These are phyloP conservation scores for Lactarius akahatsu DNA, from an alignment of 768 basidiomycete genomes.

Conservation along the genomic window DNA sequence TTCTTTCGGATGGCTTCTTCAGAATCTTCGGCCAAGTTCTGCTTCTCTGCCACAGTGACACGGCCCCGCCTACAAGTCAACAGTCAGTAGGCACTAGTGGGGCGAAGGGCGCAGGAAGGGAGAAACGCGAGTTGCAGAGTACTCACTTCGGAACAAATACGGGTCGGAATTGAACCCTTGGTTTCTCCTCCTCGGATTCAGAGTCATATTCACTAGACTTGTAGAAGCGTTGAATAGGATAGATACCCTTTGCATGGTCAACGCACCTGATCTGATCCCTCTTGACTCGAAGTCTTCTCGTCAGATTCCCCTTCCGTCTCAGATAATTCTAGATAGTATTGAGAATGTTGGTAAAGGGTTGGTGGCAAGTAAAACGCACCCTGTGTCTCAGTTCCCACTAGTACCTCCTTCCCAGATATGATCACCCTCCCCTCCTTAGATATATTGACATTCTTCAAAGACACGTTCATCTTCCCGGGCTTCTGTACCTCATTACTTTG, in stretches of 20 bases:
- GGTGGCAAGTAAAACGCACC: constrained; percentile 36
- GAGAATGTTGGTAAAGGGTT: constrained; percentile 13
- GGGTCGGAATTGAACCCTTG: constrained; percentile 80
- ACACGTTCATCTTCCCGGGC: constrained; percentile 59
- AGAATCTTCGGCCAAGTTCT: constrained; percentile 63
- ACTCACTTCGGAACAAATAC: constrained; percentile 93
- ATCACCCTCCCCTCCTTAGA: constrained; percentile 78
- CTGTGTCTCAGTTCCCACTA: constrained; percentile 63
- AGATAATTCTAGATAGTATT: constrained; percentile 34
- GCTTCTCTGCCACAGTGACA: constrained; percentile 67
- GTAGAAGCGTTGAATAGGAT: constrained; percentile 29
- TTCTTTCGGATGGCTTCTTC: constrained; percentile 72
- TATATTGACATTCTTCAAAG: constrained; percentile 77
- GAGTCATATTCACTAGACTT: constrained; percentile 88
- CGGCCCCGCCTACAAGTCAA: constrained; percentile 62
- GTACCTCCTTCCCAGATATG: constrained; percentile 76
- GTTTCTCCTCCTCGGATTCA: constrained; percentile 70
- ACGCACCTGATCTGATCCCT: constrained; percentile 48
- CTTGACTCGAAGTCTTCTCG: constrained; percentile 38
- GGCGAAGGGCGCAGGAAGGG: neutral
- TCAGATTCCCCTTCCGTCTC: constrained; percentile 52
- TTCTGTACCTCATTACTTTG: constrained; percentile 27
- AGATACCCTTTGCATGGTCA: constrained; percentile 7
- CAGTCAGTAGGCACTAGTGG: neutral
- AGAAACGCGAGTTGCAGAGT: neutral